Conservation (phyloP, 352 stramenopile genomes). For the Pythium vanterpoolii region DNA sequence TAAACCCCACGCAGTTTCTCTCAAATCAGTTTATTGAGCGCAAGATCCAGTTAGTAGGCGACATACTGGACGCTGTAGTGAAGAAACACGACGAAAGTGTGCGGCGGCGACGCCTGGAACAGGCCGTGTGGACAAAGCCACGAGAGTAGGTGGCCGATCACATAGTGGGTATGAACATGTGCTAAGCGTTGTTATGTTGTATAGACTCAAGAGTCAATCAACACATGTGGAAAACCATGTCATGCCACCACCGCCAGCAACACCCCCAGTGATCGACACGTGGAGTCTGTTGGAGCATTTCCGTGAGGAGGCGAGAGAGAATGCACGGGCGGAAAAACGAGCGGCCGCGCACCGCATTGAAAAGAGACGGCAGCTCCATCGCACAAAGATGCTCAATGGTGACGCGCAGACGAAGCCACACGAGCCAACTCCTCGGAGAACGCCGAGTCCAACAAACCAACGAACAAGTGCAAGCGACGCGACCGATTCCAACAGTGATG, state of each 20-base stretch:
- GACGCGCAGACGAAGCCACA: not conserved
- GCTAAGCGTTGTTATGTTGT: not conserved
- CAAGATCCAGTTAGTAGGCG: constrained; percentile 53
- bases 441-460: constrained; percentile 5
- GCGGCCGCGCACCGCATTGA: not conserved
- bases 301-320: constrained; percentile 4
- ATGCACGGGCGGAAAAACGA: constrained; percentile 8
- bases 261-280: constrained; percentile 5
- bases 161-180: not conserved
- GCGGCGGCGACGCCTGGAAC: constrained; percentile 36
- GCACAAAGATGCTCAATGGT: not conserved
- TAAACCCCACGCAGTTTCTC: constrained; percentile 65
- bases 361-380: not conserved
- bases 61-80: constrained; percentile 43
- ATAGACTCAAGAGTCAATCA: not conserved
- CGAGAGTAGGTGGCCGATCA: constrained; percentile 17
- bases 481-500: constrained; percentile 6
- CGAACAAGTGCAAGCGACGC: not conserved
- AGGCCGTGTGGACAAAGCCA: constrained; percentile 55
- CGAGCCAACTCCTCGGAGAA: not conserved
- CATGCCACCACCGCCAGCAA: not conserved
- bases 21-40: constrained; percentile 53
- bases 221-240: constrained; percentile 21
- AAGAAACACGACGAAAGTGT: constrained; percentile 49
- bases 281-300: constrained; percentile 15